Conservation (phyloP, 768 basidiomycete species). For the Russula lepida region DNA sequence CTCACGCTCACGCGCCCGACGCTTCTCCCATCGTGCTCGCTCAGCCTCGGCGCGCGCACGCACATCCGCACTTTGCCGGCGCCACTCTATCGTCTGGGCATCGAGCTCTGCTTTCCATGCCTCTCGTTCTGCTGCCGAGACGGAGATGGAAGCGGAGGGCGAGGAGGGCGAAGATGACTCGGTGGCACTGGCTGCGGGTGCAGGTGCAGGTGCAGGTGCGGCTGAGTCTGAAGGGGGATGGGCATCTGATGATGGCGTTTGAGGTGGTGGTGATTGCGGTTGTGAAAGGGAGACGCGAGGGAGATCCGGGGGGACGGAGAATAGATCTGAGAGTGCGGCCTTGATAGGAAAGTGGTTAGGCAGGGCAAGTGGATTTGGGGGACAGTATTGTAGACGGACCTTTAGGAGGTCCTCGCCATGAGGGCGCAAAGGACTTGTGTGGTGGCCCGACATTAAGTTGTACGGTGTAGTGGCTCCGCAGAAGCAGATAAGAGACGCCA, state of each 20-base stretch:
- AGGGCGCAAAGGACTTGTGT: conserved; percentile 14
- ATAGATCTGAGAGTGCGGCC: conserved; percentile 21
- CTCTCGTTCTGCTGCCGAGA: conserved; percentile 30
- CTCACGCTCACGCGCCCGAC: conserved; percentile 43
- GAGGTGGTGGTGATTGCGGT: not conserved
- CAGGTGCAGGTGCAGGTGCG: not conserved
- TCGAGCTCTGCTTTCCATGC: conserved; percentile 65
- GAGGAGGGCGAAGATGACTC: not conserved
- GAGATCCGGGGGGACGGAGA: conserved; percentile 12
- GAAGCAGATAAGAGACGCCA: not conserved
- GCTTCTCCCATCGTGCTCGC: conserved; percentile 62
- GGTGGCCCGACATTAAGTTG: conserved; percentile 7
- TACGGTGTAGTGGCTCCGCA: too few relatives aligned
- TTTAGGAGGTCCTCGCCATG: conserved; percentile 21
- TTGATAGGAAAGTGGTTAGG: not conserved
- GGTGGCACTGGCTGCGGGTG: too few relatives aligned
- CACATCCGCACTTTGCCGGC: conserved; percentile 59
- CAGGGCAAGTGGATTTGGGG: not conserved
- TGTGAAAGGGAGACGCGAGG: conserved; percentile 12
- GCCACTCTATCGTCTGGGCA: conserved; percentile 60
- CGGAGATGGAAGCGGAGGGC: not conserved
- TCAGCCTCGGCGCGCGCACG: conserved; percentile 69
- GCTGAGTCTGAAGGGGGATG: not conserved
- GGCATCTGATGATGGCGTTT: not conserved
- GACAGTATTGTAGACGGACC: not conserved